phyloP scores from a whole-genome alignment of 345 rosid species.

The Euphorbia peplus region DNA sequence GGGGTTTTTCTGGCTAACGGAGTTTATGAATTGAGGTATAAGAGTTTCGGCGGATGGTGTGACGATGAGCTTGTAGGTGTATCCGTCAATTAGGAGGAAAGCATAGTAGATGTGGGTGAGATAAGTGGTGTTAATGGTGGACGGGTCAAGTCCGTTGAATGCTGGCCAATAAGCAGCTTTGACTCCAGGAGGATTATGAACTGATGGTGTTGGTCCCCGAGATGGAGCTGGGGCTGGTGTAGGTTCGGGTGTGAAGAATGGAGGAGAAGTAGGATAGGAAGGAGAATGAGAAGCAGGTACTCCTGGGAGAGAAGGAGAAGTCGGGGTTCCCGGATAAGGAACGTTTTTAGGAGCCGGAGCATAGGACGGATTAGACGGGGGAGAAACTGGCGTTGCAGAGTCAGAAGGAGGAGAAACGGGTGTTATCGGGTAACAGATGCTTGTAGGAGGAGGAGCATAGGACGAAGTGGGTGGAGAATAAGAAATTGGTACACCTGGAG shows the following conservation, averaged over 20 bases:
- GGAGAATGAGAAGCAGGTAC: background rate
- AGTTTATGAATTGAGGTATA: slow-evolving; percentile 24
- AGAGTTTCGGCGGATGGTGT: slow-evolving; percentile 27
- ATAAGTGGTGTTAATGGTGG: slow-evolving; percentile 33
- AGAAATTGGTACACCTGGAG: no score
- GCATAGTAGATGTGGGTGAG: slow-evolving; percentile 51
- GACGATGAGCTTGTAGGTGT: slow-evolving; percentile 27
- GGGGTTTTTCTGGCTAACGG: slow-evolving; percentile 20
- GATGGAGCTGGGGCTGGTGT: slow-evolving; percentile 7
- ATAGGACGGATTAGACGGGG: background rate
- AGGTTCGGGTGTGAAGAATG: background rate
- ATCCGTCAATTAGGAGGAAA: slow-evolving; percentile 29
- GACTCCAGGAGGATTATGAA: slow-evolving; percentile 7
- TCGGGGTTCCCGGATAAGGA: background rate
- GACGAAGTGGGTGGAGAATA: no score
- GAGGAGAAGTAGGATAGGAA: background rate
- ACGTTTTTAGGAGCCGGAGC: background rate
- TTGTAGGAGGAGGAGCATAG: no score
- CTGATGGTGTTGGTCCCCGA: slow-evolving; percentile 3
- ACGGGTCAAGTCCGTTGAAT: slow-evolving; percentile 26
- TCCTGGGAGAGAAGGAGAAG: slow-evolving; percentile 1
- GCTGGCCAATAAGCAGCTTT: slow-evolving; percentile 51
- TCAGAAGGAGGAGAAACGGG: no score
- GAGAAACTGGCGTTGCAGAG: background rate
- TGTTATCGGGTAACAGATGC: no score